Conservation (phyloP, 2,329 filamentous ascomycete genomes). For the Pseudocercospora fijiensis region DNA sequence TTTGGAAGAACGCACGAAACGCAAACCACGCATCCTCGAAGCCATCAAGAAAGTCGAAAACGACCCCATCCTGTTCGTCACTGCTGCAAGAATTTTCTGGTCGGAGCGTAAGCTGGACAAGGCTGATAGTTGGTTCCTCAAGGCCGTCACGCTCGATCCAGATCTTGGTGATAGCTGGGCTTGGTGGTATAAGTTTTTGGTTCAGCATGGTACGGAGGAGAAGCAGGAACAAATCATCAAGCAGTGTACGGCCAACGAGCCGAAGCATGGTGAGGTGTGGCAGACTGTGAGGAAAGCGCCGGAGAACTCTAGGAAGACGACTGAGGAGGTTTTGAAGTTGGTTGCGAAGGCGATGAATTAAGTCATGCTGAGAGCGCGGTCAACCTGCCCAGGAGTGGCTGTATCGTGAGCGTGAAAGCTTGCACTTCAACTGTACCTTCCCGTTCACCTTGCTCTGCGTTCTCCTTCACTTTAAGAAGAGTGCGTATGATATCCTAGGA, state of each 20-base stretch:
- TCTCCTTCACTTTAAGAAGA: too few relatives aligned
- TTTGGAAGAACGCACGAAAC: conserved; percentile 84
- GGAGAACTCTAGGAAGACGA: conserved; percentile 68
- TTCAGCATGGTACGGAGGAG: conserved; percentile 90
- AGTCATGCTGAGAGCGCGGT: background rate
- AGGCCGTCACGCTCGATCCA: conserved; percentile 81
- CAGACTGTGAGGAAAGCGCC: conserved; percentile 83
- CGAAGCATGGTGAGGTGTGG: conserved; percentile 91
- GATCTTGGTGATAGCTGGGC: conserved; percentile 94
- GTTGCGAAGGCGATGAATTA: conserved; percentile 62
- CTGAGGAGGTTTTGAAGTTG: conserved; percentile 79
- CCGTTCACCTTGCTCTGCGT: too few relatives aligned
- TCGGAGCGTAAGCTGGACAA: conserved; percentile 87
- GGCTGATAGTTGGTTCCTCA: conserved; percentile 95
- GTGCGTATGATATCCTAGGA: too few relatives aligned
- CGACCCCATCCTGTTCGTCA: conserved; percentile 83
- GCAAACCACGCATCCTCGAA: conserved; percentile 85
- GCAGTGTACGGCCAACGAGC: conserved; percentile 81
- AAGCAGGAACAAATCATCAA: conserved; percentile 81
- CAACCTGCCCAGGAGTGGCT: too few relatives aligned
- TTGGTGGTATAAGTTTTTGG: conserved; percentile 93
- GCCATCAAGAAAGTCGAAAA: conserved; percentile 97
- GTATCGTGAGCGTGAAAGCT: too few relatives aligned
- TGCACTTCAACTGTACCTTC: too few relatives aligned
- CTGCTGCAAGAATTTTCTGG: conserved; percentile 95